These are phyloP conservation scores for Ganoderma resinaceum DNA, from an alignment of 1,284 basidiomycete species.

Conservation along the genomic window DNA sequence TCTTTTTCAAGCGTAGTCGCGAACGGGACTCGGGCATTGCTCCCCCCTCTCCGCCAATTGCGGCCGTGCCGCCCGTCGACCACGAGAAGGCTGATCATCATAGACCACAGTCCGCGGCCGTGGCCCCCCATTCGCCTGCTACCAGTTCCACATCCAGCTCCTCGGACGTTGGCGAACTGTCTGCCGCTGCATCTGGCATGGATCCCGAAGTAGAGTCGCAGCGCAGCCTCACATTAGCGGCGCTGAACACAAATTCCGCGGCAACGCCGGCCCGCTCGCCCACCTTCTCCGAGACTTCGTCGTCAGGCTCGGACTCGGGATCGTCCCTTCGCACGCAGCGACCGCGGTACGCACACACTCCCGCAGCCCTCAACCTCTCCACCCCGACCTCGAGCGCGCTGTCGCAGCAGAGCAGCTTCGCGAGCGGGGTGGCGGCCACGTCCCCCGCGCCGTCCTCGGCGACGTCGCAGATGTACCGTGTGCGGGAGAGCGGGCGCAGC, in stretches of 20 bases:
- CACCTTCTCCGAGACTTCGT: neutral
- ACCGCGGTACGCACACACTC: neutral
- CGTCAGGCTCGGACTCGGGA: neutral
- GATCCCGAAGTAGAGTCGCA: neutral
- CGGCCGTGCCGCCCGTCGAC: neutral
- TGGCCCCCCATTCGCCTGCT: too few species aligned
- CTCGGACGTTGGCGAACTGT: neutral
- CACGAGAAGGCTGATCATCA: constrained; percentile 1
- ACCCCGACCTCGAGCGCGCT: neutral
- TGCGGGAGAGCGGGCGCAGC: neutral
- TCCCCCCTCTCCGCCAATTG: neutral
- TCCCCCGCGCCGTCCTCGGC: constrained; percentile 11
- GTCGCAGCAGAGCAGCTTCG: constrained; percentile 1
- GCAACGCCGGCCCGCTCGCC: neutral
- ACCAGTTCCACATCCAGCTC: neutral
- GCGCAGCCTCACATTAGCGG: neutral
- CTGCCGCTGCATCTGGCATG: neutral
- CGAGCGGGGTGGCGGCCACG: neutral
- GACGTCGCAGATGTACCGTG: constrained; percentile 5
- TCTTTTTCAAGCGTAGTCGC: neutral
- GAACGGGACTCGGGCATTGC: neutral
- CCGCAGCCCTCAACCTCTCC: neutral
- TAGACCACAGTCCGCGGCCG: neutral
- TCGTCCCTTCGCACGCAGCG: neutral
- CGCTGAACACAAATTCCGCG: neutral